Base-by-base conservation (phyloP, 2,329 filamentous ascomycete genomes). In the Pyricularia grisea region DNA sequence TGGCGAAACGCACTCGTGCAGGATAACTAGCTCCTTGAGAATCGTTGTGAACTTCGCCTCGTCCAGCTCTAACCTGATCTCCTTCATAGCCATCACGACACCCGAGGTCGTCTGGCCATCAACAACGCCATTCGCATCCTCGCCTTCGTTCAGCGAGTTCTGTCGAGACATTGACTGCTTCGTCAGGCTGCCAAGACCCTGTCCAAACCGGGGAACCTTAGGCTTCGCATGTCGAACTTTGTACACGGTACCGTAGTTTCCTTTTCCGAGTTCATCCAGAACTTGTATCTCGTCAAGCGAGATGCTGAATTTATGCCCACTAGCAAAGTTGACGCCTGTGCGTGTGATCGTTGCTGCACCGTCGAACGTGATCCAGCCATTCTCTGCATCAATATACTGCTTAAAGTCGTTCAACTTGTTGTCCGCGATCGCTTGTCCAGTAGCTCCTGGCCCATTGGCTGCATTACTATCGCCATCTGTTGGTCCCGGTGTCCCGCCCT, bases 191-290 rank as follows among this genome's bases (percentile, higher is more conserved):
- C 83, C 82, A 23, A 90, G 77, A 28, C 88, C 87, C 67, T 83
- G 82, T 0, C 88, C 86, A 70, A 89, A 88, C 50, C 87, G 83
- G 0, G 86, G 86, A 23, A 82, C 79, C 67, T 80, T 79, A 14
- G 84, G 85, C 75, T 93, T 90, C 69, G 91, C 88, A 80, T 99
- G 95, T 74, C 90, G 88, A 69, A 98, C 95, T 79, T 95, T 97
- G 85, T 97, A 98, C 4, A 99, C 95, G 1, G 94, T 98, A 70
- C 95, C 95, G 75, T 99, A 99, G 78, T 99, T 99, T 60, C 95
- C 95, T 79, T 98, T 99, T 65, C 95, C 95, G 14, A 99, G 82
- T 81, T 99, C 95, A 71, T 94, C 93, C 70, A 98, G 77, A 1
- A 92, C 94, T 74, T 98, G 93, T 6, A 99, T 92, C 78, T 99